phyloP scores from a whole-genome alignment of 208 protist genomes.

The Crithidia brevicula region DNA sequence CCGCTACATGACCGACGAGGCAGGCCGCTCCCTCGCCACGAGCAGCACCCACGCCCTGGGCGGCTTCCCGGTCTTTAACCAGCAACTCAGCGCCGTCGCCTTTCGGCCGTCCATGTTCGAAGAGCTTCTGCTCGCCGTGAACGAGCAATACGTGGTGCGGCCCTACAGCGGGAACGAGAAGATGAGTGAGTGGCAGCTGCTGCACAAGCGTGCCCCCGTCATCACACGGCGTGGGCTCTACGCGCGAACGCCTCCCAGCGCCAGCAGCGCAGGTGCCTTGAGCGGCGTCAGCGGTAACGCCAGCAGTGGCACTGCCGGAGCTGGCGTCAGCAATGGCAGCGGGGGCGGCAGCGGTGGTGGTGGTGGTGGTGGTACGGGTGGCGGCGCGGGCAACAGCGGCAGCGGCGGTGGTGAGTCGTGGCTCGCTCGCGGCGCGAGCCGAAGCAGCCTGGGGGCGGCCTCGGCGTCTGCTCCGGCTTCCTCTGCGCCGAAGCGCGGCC shows the following conservation, averaged over 20 bases:
- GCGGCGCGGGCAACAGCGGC: neutral
- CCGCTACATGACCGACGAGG: conserved; percentile 18
- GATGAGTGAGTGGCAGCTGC: conserved; percentile 44
- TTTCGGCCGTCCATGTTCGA: conserved; percentile 50
- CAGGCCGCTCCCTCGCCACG: conserved; percentile 9
- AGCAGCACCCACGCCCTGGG: conserved; percentile 15
- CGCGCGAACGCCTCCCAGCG: neutral
- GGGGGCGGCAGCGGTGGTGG: neutral
- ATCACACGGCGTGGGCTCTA: conserved; percentile 27
- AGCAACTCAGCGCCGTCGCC: conserved; percentile 26
- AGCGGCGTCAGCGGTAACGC: neutral
- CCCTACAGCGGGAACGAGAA: conserved; percentile 45
- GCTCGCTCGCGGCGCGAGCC: conserved; percentile 3
- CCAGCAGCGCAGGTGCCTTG: neutral
- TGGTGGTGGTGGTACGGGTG: neutral
- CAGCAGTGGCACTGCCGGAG: conserved; percentile 4
- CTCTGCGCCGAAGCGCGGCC: conserved; percentile 3
- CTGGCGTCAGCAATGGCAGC: neutral
- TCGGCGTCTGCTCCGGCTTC: conserved; percentile 12
- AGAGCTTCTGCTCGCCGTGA: conserved; percentile 42
- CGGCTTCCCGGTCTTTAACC: conserved; percentile 47
- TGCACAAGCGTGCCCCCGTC: conserved; percentile 32
- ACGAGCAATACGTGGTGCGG: conserved; percentile 38
- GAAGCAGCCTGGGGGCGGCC: neutral
- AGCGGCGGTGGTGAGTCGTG: conserved; percentile 1